Percentiles rank a stretch among this genome's conserved stretches.
phyloP scores from a whole-genome alignment of 164 flowering plant genomes.

The Stephania yunnanensis region DNA sequence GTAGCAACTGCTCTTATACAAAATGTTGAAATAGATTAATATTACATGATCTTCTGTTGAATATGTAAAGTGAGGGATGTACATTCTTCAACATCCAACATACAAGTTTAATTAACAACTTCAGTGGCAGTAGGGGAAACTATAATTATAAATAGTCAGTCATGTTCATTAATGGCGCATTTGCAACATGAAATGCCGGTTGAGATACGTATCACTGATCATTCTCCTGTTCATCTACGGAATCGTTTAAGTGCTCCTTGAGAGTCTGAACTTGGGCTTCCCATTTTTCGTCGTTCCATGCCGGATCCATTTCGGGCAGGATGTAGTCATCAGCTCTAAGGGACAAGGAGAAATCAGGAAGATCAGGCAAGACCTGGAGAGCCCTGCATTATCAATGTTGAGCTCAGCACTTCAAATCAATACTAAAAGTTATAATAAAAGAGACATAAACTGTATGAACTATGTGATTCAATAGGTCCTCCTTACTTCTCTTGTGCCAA shows the following conservation, averaged over 20 bases:
- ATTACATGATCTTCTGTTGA: neutral
- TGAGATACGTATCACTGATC: slow-evolving; percentile 13
- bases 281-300: slow-evolving; percentile 53
- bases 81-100: neutral
- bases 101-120: neutral
- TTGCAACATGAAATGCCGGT: neutral
- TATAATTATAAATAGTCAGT: neutral
- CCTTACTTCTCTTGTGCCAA: slow-evolving; percentile 80
- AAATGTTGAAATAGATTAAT: too few relatives aligned
- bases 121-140: neutral
- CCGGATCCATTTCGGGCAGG: slow-evolving; percentile 50
- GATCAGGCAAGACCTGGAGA: slow-evolving; percentile 59
- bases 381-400: slow-evolving; percentile 39
- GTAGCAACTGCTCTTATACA: too few relatives aligned
- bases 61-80: neutral
- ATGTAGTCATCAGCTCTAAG: slow-evolving; percentile 63
- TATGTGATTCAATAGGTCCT: neutral
- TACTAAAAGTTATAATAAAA: neutral
- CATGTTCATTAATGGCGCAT: neutral
- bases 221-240: slow-evolving; percentile 34
- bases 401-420: neutral
- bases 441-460: neutral
- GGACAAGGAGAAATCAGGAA: slow-evolving; percentile 76
- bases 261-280: slow-evolving; percentile 44
- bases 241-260: slow-evolving; percentile 56